phyloP scores from a whole-genome alignment of 352 stramenopile genomes.

The Pythium aristosporum region DNA sequence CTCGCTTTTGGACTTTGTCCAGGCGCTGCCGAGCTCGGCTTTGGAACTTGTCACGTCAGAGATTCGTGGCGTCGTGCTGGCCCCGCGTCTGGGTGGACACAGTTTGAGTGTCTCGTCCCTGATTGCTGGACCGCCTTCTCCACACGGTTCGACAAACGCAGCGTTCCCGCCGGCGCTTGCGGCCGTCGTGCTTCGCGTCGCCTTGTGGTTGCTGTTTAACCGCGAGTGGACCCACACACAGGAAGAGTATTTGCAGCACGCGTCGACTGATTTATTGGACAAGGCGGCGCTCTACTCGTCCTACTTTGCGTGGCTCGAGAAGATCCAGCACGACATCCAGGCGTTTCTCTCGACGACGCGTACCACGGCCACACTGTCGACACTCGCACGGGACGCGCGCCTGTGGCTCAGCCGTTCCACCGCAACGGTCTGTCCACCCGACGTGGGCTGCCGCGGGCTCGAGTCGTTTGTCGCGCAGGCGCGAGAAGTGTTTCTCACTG shows the following conservation, averaged over 20 bases:
- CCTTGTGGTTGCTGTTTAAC: conserved; percentile 14
- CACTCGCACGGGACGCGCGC: neutral
- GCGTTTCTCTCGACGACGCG: neutral
- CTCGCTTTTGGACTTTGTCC: conserved; percentile 5
- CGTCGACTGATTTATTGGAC: conserved; percentile 8
- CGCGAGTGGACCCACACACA: neutral
- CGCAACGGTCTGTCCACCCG: neutral
- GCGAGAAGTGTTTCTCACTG: conserved; percentile 13
- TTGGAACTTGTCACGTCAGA: neutral
- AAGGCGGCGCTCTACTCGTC: conserved; percentile 18
- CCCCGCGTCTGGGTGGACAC: neutral
- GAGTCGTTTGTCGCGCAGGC: conserved; percentile 20
- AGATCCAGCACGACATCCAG: conserved; percentile 1
- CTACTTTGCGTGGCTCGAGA: conserved; percentile 14
- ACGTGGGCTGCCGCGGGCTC: conserved; percentile 6
- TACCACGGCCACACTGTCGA: neutral
- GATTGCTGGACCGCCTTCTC: neutral
- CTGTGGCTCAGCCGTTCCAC: neutral
- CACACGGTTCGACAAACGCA: neutral
- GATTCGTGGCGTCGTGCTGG: neutral
- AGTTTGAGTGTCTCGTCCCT: neutral
- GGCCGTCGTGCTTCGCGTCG: neutral
- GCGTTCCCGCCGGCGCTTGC: neutral
- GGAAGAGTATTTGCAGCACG: conserved; percentile 6
- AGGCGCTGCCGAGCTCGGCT: neutral